Evolutionary conservation across 495 filamentous ascomycete species (phyloP), one percentile per base, ranked within the genome.

Genomic region (Oidiodendron maius): DNA sequence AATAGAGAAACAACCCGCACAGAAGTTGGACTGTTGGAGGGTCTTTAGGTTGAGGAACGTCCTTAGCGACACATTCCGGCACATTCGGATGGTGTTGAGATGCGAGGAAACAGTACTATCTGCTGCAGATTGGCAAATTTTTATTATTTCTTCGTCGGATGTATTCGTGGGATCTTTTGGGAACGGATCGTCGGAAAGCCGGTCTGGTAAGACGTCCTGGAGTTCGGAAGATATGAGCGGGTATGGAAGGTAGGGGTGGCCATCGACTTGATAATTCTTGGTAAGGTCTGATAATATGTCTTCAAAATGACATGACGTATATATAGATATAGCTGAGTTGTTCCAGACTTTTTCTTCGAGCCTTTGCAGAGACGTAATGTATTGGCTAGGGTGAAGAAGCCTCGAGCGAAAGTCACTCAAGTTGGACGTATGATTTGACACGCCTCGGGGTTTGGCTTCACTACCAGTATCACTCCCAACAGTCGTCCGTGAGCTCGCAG

Each of bases 111-210:
- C 9, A 11, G 6, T 12, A n/a, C n/a, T n/a, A 3, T 25, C 23
- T 26, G 11, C 18, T 44, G 4, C 12, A 15, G 9, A 10, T 18
- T 44, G 41, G 16, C 41, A 44, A 26, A 44, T 44, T 5, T 10
- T n/a, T 11, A 13, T 44, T 25, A 44, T 44, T 25, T 44, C 41
- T 44, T 44, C 41, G 17, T 44, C 41, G 12, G 41, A 44, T n/a
- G 41, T 44, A 18, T 44, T 44, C 18, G 41, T 44, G 12, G 41
- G 41, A 25, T 44, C 41, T 28, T 44, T 28, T 28, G 21, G 10
- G 18, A 44, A 44, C 12, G 41, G 20, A 30, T 44, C 41, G 32
- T 44, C 41, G 12, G 41, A 44, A 44, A 44, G 41, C n/a, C 41
- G 41, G 13, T 28, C 15, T 44, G 41, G 41, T 44, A 44, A 25